Base-by-base conservation (phyloP, 352 stramenopile genomes). In the Globisporangium emineosum region DNA sequence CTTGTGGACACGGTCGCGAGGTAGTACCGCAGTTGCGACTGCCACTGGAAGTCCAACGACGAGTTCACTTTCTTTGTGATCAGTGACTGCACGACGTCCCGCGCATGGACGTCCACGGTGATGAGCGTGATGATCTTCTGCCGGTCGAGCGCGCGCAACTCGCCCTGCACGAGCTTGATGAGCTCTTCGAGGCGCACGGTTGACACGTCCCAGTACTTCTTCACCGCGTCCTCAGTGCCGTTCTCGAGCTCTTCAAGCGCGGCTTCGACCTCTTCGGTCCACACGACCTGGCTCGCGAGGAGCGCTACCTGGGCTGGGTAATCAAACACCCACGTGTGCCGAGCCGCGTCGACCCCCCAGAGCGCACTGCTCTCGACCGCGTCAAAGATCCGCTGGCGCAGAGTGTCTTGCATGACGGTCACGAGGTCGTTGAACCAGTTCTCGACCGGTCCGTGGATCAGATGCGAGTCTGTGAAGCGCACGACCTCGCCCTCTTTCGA, bases 101-200 rank as follows among this genome's bases (percentile, higher is more conserved):
- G 88, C 33, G 91, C 94, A 64, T 99, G 96, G 0, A 98, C 96
- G 60, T 99, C 96, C 50, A 98, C 93, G n/a, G 94, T 98, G 67
- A 99, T 98, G 23, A 99, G 76, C n/a, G 93, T 98, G 68, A 98
- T 98, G 43, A 98, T 96, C 70, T 98, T 98, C 35, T 90, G 90
- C 1, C 96, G 88, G 51, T 91, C 79, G 2, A 94, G 61, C 0
- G 57, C 61, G 3, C 67, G 70, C 10, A 94, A 62, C 2, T 86
- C 74, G 30, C 95, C 94, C 40, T 98, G 82, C 8, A 98, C 96
- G 5, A 98, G 78, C 62, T 96, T 90, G 55, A 99, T 98, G 6
- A 99, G 80, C 61, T 93, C 86, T 59, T 94, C 92, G 7, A 99
- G 70, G 0, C 94, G 88, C 23, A 87, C 83, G 2, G 94, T 98